Percentiles rank a stretch among this genome's conserved stretches.
phyloP scores from a whole-genome alignment of 148 eudicot genomes.

The Vaccinium vitisidaea region DNA sequence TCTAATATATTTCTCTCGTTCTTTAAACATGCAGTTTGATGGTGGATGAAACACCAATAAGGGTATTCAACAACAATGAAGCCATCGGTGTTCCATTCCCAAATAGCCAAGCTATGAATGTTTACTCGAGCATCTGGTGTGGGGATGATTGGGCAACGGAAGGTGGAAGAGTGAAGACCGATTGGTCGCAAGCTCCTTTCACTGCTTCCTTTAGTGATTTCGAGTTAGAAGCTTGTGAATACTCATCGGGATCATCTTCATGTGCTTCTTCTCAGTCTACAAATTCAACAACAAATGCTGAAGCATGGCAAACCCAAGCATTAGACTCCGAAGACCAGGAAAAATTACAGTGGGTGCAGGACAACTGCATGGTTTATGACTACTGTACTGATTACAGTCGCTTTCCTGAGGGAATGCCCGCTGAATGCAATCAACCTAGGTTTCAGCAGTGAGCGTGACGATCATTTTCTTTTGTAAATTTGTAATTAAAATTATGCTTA shows the following conservation, averaged over 20 bases:
- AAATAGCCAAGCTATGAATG: conserved; percentile 9
- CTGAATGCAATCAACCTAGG: conserved; percentile 11
- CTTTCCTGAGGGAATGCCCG: conserved; percentile 13
- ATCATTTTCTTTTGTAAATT: background rate
- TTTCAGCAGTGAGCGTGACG: background rate
- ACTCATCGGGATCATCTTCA: conserved; percentile 1
- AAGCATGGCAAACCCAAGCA: conserved; percentile 9
- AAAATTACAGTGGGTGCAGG: conserved; percentile 11
- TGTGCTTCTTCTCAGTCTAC: background rate
- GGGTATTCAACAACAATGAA: conserved; percentile 16
- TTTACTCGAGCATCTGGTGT: conserved; percentile 18
- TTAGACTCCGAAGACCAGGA: background rate
- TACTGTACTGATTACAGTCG: conserved; percentile 18
- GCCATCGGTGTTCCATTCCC: conserved; percentile 19
- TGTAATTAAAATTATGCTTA: background rate
- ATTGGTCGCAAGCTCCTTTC: conserved; percentile 19
- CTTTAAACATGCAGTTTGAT: background rate
- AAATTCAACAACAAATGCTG: background rate
- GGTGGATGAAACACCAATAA: conserved; percentile 17
- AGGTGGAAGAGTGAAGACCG: conserved; percentile 18
- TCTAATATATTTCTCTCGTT: background rate
- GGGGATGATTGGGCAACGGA: conserved; percentile 20
- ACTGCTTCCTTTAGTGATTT: conserved; percentile 12
- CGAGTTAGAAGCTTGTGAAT: conserved; percentile 4
- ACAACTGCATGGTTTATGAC: conserved; percentile 17